Conservation (phyloP, 306 rosid species). For the Castanopsis chinensis region DNA sequence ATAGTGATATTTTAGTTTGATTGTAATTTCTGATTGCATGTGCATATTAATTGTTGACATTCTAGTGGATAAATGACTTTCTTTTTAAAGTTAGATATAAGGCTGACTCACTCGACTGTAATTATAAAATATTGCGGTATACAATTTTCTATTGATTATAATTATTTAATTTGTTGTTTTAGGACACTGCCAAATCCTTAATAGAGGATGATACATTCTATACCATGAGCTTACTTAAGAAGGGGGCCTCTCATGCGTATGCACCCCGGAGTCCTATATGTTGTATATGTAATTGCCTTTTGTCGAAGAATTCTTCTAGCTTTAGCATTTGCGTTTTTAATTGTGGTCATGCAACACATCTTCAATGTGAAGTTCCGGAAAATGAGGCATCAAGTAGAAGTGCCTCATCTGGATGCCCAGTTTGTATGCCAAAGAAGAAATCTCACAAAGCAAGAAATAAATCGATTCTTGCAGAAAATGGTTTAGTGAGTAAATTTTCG, state of each 20-base stretch:
- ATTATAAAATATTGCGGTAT: background rate
- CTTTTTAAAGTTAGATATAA: background rate
- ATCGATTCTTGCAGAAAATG: slow-evolving; percentile 47
- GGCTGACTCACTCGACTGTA: background rate
- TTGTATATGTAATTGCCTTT: slow-evolving; percentile 69
- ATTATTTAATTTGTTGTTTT: slow-evolving; percentile 7
- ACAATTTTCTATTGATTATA: background rate
- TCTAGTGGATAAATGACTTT: background rate
- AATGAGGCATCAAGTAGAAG: slow-evolving; percentile 45
- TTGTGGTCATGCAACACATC: slow-evolving; percentile 91
- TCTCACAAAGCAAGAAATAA: slow-evolving; percentile 66
- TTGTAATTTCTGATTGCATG: background rate
- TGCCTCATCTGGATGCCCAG: slow-evolving; percentile 72
- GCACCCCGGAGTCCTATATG: slow-evolving; percentile 72
- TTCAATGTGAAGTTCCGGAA: slow-evolving; percentile 78
- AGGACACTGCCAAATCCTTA: slow-evolving; percentile 95
- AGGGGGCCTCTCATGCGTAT: slow-evolving; percentile 90
- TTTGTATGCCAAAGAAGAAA: slow-evolving; percentile 72
- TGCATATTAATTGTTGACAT: background rate
- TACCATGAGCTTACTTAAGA: slow-evolving; percentile 89
- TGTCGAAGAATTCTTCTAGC: slow-evolving; percentile 57
- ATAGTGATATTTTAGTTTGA: background rate
- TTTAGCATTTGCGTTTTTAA: slow-evolving; percentile 77
- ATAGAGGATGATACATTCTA: slow-evolving; percentile 93
- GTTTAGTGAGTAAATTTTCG: slow-evolving; percentile 54